Evolutionary conservation across 129 eudicot genomes (phyloP).

Genomic region (Ambrosia artemisiifolia): DNA sequence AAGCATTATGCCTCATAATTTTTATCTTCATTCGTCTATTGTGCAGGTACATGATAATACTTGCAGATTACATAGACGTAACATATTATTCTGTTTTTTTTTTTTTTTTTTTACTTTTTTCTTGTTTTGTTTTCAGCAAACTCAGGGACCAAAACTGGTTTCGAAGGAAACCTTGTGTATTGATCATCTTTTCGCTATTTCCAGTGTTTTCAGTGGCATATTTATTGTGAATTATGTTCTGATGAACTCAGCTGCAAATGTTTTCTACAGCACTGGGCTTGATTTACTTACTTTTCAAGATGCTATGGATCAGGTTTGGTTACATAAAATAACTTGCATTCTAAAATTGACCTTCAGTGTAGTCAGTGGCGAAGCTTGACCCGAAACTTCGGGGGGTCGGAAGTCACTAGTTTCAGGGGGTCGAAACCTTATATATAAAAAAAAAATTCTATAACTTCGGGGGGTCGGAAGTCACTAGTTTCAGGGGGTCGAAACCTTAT

Average conservation of each 20-base stretch:
- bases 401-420: no score
- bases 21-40: constrained; percentile 88
- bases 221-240: constrained; percentile 68
- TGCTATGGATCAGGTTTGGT: constrained; percentile 79
- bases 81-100: no score
- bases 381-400: no score
- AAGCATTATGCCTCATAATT: constrained; percentile 92
- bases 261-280: constrained; percentile 64
- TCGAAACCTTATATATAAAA: no score
- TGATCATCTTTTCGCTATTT: constrained; percentile 59
- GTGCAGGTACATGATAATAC: constrained; percentile 54
- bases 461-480: no score
- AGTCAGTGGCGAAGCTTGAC: no score
- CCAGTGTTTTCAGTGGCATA: constrained; percentile 70
- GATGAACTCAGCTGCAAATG: constrained; percentile 83
- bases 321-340: constrained; percentile 1
- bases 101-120: neutral
- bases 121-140: constrained; percentile 51
- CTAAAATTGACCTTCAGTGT: no score
- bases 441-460: no score
- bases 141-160: constrained; percentile 35
- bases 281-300: constrained; percentile 74
- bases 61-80: neutral
- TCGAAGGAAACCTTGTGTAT: constrained; percentile 55
- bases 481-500: no score